A percentile compares a stretch with the other conserved stretches of the same genome.
Evolutionary conservation across 2,329 filamentous ascomycete genomes (phyloP).

Genomic region (Myrmaecium sp.): DNA sequence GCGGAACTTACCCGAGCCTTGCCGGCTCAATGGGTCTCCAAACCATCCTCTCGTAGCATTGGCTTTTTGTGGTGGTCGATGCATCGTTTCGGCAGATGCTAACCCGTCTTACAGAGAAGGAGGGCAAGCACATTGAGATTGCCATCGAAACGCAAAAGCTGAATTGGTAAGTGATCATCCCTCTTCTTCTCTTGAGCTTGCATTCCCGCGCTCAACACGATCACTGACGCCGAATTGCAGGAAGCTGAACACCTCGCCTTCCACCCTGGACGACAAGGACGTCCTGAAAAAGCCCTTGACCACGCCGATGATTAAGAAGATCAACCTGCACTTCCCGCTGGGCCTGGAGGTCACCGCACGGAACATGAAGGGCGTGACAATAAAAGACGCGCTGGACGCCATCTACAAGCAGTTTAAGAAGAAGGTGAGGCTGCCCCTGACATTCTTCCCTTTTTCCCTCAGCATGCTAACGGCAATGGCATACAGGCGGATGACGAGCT

Average conservation of each 20-base stretch:
- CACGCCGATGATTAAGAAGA: slow-evolving; percentile 75
- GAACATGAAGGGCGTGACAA: slow-evolving; percentile 86
- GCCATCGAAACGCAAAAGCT: slow-evolving; percentile 72
- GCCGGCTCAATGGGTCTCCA: slow-evolving; percentile 7
- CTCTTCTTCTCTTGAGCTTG: slow-evolving; percentile 1
- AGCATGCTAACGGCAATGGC: slow-evolving; percentile 8
- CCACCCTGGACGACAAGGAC: slow-evolving; percentile 64
- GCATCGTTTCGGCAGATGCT: slow-evolving; percentile 7
- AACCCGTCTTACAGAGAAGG: slow-evolving; percentile 42
- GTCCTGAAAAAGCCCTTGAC: slow-evolving; percentile 68
- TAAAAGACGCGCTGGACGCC: slow-evolving; percentile 90
- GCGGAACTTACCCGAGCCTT: slow-evolving; percentile 4
- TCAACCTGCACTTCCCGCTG: slow-evolving; percentile 80
- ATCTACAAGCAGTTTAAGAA: slow-evolving; percentile 97
- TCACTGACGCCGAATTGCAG: slow-evolving; percentile 27
- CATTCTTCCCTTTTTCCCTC: slow-evolving; percentile 4
- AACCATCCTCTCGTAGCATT: slow-evolving; percentile 1
- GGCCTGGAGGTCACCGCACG: slow-evolving; percentile 77
- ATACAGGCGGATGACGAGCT: slow-evolving; percentile 76
- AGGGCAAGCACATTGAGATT: slow-evolving; percentile 54
- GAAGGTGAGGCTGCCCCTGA: slow-evolving; percentile 44
- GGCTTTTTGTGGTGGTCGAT: background rate
- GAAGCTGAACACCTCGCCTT: slow-evolving; percentile 84
- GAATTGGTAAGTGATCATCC: slow-evolving; percentile 52
- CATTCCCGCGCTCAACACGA: slow-evolving; percentile 1